Evolutionary conservation across 169 alveolate species (phyloP).

Genomic region (Blepharisma undulans): DNA sequence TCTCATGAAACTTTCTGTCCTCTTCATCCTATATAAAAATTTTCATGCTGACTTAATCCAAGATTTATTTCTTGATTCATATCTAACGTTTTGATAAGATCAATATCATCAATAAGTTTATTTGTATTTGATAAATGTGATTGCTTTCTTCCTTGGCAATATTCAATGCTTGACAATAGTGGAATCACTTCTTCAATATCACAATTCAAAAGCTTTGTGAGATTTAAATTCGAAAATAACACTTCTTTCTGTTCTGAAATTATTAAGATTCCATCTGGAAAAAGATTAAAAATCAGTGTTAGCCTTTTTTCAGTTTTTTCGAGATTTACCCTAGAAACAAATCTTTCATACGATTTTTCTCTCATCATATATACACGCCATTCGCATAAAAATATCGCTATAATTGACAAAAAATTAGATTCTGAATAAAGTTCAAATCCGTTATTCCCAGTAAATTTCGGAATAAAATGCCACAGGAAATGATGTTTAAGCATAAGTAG

Average conservation of each 20-base stretch:
- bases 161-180: not conserved
- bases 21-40: not conserved
- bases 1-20: not conserved
- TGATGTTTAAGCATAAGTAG: not conserved
- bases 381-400: not conserved
- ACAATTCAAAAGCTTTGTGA: not conserved
- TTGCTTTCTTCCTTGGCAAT: not conserved
- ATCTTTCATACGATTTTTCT: not conserved
- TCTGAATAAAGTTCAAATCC: not conserved
- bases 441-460: not conserved
- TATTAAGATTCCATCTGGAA: not conserved
- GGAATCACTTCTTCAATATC: not conserved
- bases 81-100: not conserved
- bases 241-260: not conserved
- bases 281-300: not conserved
- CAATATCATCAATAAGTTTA: not conserved
- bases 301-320: not conserved
- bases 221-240: not conserved
- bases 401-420: not conserved
- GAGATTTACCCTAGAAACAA: not conserved
- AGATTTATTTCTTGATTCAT: not conserved
- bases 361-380: not conserved
- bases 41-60: not conserved
- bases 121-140: not conserved
- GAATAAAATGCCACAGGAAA: not conserved